Conservation (phyloP, 1,139 yeast species). For the Magnusiomyces paraingens region DNA sequence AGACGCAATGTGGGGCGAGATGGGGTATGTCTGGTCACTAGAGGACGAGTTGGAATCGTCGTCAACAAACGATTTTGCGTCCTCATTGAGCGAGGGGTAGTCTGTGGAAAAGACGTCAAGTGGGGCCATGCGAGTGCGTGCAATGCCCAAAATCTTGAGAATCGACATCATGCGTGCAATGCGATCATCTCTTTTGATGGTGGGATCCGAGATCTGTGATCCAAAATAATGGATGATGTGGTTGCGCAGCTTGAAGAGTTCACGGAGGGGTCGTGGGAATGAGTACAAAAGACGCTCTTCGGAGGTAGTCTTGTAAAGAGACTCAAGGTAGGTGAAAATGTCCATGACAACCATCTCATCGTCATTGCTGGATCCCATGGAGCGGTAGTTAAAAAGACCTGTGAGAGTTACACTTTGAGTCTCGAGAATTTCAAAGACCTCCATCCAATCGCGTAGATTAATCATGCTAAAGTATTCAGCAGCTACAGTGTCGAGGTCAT, state of each 20-base stretch:
- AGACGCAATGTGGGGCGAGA: conserved; percentile 65
- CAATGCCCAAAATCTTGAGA: conserved; percentile 58
- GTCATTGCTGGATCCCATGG: conserved; percentile 42
- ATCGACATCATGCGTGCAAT: conserved; percentile 65
- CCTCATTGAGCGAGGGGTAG: not conserved
- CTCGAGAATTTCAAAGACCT: conserved; percentile 67
- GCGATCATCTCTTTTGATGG: conserved; percentile 47
- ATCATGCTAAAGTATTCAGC: conserved; percentile 55
- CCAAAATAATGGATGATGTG: conserved; percentile 61
- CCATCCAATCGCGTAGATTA: conserved; percentile 72
- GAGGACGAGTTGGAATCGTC: conserved; percentile 15
- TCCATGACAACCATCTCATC: conserved; percentile 61
- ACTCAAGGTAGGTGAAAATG: conserved; percentile 61
- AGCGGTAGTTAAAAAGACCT: conserved; percentile 54
- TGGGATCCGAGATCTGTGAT: conserved; percentile 57
- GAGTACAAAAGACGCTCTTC: conserved; percentile 36
- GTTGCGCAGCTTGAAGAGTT: conserved; percentile 59
- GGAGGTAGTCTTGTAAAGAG: conserved; percentile 38
- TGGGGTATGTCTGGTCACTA: conserved; percentile 16
- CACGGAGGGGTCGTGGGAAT: conserved; percentile 66
- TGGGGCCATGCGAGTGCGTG: conserved; percentile 63
- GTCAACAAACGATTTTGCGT: not conserved
- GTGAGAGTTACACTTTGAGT: conserved; percentile 50
- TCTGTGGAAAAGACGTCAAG: conserved; percentile 46
- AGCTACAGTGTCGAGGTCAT: conserved; percentile 57